Evolutionary conservation across 1,284 basidiomycete genomes (phyloP).

Genomic region (Porodaedalea pini): DNA sequence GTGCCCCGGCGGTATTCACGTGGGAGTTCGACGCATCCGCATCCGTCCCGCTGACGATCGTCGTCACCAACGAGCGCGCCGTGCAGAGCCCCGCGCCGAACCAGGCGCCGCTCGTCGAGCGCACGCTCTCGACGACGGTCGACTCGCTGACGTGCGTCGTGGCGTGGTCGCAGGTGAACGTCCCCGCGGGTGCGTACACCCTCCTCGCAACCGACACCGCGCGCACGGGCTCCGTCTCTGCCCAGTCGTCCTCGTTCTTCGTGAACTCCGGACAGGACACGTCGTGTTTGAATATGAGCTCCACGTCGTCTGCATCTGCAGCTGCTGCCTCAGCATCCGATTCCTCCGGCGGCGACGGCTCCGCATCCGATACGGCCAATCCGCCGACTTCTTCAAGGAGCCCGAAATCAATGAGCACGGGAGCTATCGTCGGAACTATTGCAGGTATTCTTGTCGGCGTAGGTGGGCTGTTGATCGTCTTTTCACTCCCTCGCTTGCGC

Average conservation of each 20-base stretch:
- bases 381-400: constrained; percentile 10
- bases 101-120: constrained; percentile 19
- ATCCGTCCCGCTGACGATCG: constrained; percentile 24
- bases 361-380: constrained; percentile 11
- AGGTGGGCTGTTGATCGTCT: constrained; percentile 25
- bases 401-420: constrained; percentile 24
- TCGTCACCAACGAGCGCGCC: constrained; percentile 26
- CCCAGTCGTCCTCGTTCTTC: constrained; percentile 27
- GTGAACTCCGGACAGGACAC: constrained; percentile 21
- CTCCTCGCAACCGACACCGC: constrained; percentile 26
- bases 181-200: constrained; percentile 27
- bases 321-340: constrained; percentile 20
- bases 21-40: constrained; percentile 22
- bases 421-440: constrained; percentile 28
- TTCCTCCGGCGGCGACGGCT: constrained; percentile 7
- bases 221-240: constrained; percentile 17
- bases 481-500: constrained; percentile 25
- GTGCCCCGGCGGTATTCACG: constrained; percentile 22
- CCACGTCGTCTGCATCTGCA: constrained; percentile 22
- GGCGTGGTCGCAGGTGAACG: constrained; percentile 26
- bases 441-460: constrained; percentile 26
- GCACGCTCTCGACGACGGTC: constrained; percentile 24
- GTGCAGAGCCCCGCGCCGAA: constrained; percentile 1
- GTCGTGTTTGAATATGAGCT: constrained; percentile 26
- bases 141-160: constrained; percentile 22